Evolutionary conservation across 345 rosid genomes (phyloP).

Genomic region (Clausena lansium): DNA sequence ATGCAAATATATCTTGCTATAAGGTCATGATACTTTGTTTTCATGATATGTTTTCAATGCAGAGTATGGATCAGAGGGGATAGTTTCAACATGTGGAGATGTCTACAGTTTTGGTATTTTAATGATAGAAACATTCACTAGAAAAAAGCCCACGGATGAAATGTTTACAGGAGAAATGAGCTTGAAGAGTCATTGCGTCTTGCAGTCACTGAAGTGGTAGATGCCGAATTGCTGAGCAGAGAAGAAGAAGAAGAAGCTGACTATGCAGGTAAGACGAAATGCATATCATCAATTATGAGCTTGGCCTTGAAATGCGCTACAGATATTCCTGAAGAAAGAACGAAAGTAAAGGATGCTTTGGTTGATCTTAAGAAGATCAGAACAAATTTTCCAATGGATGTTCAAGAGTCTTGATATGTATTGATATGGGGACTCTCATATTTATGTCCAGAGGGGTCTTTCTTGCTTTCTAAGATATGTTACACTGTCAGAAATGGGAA

Average conservation of each 20-base stretch:
- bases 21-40: background rate
- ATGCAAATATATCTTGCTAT: background rate
- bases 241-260: background rate
- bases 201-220: background rate
- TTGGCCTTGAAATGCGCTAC: constrained; percentile 6
- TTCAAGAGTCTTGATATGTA: background rate
- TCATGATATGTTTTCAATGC: background rate
- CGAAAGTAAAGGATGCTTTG: background rate
- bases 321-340: constrained; percentile 3
- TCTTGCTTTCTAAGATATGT: no score
- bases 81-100: constrained; percentile 11
- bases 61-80: constrained; percentile 23
- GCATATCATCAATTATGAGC: background rate
- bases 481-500: no score
- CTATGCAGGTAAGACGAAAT: background rate
- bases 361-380: background rate
- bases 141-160: constrained; percentile 16
- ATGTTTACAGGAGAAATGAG: constrained; percentile 11
- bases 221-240: constrained; percentile 3
- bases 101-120: constrained; percentile 19
- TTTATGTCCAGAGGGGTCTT: no score
- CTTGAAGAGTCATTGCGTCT: constrained; percentile 4
- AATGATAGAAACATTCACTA: constrained; percentile 20
- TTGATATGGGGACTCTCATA: no score
- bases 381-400: background rate